Conservation (phyloP, 2,329 filamentous ascomycete genomes). For the Trichoderma endophyticum region DNA sequence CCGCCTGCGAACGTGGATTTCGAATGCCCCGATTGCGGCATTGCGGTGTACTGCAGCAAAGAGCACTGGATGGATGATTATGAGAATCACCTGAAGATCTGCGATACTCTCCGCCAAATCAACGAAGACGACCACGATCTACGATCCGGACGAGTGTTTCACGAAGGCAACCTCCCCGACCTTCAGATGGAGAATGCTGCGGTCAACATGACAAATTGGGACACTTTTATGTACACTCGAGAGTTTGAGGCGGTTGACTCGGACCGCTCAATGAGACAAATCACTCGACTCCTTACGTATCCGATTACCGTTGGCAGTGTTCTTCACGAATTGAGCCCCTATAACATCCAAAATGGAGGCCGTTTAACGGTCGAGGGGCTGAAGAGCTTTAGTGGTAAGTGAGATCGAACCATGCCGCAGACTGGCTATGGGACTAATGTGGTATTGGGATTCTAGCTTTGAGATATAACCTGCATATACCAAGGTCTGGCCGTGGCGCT, state of each 20-base stretch:
- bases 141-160: conserved; percentile 83
- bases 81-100: conserved; percentile 86
- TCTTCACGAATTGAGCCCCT: conserved; percentile 91
- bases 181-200: conserved; percentile 87
- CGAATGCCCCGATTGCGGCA: conserved; percentile 93
- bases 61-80: conserved; percentile 97
- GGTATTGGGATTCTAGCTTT: conserved; percentile 55
- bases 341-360: conserved; percentile 70
- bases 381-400: conserved; percentile 86
- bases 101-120: conserved; percentile 85
- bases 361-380: conserved; percentile 83
- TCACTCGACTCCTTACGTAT: conserved; percentile 89
- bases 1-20: conserved; percentile 83
- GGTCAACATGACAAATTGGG: conserved; percentile 98
- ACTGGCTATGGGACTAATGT: not conserved
- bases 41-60: conserved; percentile 90
- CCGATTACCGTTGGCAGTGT: conserved; percentile 88
- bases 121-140: conserved; percentile 98
- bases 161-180: conserved; percentile 88
- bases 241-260: conserved; percentile 89
- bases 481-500: conserved; percentile 69
- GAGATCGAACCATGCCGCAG: conserved; percentile 6
- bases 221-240: conserved; percentile 90
- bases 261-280: conserved; percentile 86
- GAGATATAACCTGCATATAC: conserved; percentile 89